These are phyloP conservation scores for Xylaria curta DNA, from an alignment of 495 filamentous ascomycete species.

Conservation along the genomic window DNA sequence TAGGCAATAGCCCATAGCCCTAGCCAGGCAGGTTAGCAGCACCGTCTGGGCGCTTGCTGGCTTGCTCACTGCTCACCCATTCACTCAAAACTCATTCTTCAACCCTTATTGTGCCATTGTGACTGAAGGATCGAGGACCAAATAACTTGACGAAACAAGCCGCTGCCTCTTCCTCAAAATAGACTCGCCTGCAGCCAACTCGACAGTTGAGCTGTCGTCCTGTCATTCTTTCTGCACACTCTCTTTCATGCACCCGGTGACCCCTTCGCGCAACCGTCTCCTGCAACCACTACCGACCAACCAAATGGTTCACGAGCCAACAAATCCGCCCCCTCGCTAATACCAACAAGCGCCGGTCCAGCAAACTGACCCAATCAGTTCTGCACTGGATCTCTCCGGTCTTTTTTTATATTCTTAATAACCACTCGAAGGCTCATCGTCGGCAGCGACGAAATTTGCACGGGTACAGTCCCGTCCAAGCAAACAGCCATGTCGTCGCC, in stretches of 20 bases:
- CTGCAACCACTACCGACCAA: constrained; percentile 11
- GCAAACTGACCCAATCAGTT: constrained; percentile 41
- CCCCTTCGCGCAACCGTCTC: constrained; percentile 8
- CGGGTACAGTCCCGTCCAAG: constrained; percentile 33
- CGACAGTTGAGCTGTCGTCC: constrained; percentile 7
- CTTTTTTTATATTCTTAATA: constrained; percentile 26
- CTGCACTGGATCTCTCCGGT: constrained; percentile 25
- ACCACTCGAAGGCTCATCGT: constrained; percentile 35
- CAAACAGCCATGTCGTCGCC: constrained; percentile 60
- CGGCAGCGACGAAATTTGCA: constrained; percentile 22
- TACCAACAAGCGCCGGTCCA: constrained; percentile 47
- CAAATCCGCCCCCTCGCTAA: constrained; percentile 34
- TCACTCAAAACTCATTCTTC: constrained; percentile 1
- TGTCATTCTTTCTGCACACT: constrained; percentile 4
- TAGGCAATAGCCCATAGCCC: constrained; percentile 9
- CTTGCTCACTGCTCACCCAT: constrained; percentile 1
- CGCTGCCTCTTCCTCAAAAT: constrained; percentile 4
- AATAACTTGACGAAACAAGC: background rate
- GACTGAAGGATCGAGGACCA: constrained; percentile 6
- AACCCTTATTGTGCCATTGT: constrained; percentile 8
- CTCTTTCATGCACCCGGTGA: constrained; percentile 16
- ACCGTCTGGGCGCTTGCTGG: constrained; percentile 8
- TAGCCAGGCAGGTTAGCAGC: constrained; percentile 2
- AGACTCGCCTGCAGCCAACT: constrained; percentile 10
- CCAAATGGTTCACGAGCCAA: constrained; percentile 25